A percentile compares a stretch with the other conserved stretches of the same genome.
Evolutionary conservation across 257 asterid species (phyloP).

Genomic region (Gardenia jasminoides): DNA sequence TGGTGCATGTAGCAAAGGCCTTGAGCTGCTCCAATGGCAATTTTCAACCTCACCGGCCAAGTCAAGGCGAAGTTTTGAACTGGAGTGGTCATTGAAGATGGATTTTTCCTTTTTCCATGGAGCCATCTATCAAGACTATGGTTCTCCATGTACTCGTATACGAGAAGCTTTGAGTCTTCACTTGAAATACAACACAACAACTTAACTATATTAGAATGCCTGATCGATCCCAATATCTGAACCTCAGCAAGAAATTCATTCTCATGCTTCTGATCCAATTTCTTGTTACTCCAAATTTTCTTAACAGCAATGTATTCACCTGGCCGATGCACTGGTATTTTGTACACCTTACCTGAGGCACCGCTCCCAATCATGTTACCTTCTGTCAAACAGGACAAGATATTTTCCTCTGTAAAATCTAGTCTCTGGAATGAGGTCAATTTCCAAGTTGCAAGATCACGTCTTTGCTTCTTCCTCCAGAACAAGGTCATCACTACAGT

Average conservation of each 20-base stretch:
- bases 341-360: slow-evolving; percentile 63
- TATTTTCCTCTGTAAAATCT: slow-evolving; percentile 43
- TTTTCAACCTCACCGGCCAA: slow-evolving; percentile 61
- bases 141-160: slow-evolving; percentile 58
- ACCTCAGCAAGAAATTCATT: slow-evolving; percentile 65
- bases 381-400: slow-evolving; percentile 48
- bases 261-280: slow-evolving; percentile 38
- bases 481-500: slow-evolving; percentile 29
- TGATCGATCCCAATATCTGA: slow-evolving; percentile 51
- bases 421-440: slow-evolving; percentile 71
- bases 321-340: slow-evolving; percentile 29
- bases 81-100: not conserved
- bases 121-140: slow-evolving; percentile 66
- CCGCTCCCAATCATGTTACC: slow-evolving; percentile 58
- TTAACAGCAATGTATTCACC: slow-evolving; percentile 52
- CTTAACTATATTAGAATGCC: slow-evolving; percentile 66
- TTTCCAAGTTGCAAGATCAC: slow-evolving; percentile 65
- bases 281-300: slow-evolving; percentile 38
- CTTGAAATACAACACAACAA: slow-evolving; percentile 56
- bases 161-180: slow-evolving; percentile 49
- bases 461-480: slow-evolving; percentile 52
- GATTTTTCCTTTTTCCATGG: slow-evolving; percentile 30
- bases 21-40: slow-evolving; percentile 65
- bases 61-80: slow-evolving; percentile 29
- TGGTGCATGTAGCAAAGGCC: slow-evolving; percentile 78